phyloP scores from a whole-genome alignment of 2,329 filamentous ascomycete genomes.

The Phaeosphaeriaceae sp. region DNA sequence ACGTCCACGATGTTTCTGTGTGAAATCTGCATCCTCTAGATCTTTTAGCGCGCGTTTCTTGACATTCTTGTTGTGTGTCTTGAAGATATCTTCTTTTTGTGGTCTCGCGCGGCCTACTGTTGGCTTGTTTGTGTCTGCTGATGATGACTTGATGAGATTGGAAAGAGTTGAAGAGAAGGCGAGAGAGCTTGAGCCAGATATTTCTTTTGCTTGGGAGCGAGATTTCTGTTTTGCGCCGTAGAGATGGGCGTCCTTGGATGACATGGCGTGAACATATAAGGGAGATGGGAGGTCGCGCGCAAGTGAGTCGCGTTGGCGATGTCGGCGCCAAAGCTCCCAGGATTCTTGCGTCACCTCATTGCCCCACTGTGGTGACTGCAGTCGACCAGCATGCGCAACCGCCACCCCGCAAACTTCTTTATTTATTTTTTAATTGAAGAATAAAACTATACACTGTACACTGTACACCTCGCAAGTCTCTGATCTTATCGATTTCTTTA shows the following conservation, averaged over 20 bases:
- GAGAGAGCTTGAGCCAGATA: conserved; percentile 72
- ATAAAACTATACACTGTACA: no score
- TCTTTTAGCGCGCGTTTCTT: conserved; percentile 69
- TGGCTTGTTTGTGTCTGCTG: conserved; percentile 51
- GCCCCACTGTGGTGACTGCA: conserved; percentile 31
- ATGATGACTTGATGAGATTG: conserved; percentile 69
- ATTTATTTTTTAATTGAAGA: background rate
- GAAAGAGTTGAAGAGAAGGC: conserved; percentile 89
- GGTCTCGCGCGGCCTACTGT: conserved; percentile 61
- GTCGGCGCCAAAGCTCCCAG: conserved; percentile 30
- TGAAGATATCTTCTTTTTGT: conserved; percentile 73
- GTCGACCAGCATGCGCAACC: conserved; percentile 5
- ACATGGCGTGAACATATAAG: conserved; percentile 23
- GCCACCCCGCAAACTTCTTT: conserved; percentile 12
- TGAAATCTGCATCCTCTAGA: conserved; percentile 61
- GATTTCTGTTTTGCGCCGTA: conserved; percentile 77
- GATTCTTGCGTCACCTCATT: conserved; percentile 20
- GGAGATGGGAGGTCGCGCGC: conserved; percentile 4
- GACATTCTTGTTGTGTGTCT: conserved; percentile 66
- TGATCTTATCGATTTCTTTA: conserved; percentile 15
- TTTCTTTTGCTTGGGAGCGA: conserved; percentile 63
- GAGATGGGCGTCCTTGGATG: conserved; percentile 67
- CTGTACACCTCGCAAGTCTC: conserved; percentile 3
- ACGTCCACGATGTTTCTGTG: conserved; percentile 68
- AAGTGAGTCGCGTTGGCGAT: conserved; percentile 24